Percentiles rank a stretch among this genome's conserved stretches.
These are phyloP conservation scores for Spathaspora sp. DNA, from an alignment of 805 yeast species.

Conservation along the genomic window DNA sequence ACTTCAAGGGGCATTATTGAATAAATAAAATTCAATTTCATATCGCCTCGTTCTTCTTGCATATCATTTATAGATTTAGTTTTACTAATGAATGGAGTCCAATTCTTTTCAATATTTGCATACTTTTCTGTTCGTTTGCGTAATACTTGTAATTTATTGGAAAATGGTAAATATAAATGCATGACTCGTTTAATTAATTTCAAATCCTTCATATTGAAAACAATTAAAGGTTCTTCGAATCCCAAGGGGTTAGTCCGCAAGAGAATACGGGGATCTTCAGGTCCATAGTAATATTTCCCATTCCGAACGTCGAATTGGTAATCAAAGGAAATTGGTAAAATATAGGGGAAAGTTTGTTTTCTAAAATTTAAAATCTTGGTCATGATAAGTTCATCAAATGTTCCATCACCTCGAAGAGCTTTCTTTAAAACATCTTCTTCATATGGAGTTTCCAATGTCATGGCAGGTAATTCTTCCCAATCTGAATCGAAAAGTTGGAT, in stretches of 20 bases:
- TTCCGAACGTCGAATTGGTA: conserved; percentile 9
- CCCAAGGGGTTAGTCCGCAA: conserved; percentile 20
- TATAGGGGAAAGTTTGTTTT: conserved; percentile 11
- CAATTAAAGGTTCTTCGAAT: conserved; percentile 24
- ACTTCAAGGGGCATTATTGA: conserved; percentile 26
- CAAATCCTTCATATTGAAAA: conserved; percentile 12
- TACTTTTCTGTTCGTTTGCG: conserved; percentile 10
- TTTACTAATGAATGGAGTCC: conserved; percentile 37
- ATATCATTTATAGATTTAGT: not conserved
- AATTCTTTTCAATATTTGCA: conserved; percentile 26
- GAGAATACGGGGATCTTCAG: conserved; percentile 26
- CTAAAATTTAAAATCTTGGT: conserved; percentile 12
- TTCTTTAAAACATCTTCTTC: conserved; percentile 12
- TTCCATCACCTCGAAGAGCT: conserved; percentile 15
- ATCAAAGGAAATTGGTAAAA: conserved; percentile 13
- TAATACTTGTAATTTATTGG: conserved; percentile 19
- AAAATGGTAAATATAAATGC: conserved; percentile 28
- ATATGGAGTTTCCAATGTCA: conserved; percentile 22
- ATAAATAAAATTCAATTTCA: conserved; percentile 19
- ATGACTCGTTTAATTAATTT: conserved; percentile 20
- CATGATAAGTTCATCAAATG: conserved; percentile 6
- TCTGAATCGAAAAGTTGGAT: conserved; percentile 19
- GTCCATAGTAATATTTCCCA: conserved; percentile 18
- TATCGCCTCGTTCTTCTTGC: conserved; percentile 1
- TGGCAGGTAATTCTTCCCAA: conserved; percentile 20